A percentile compares a stretch with the other conserved stretches of the same genome.
phyloP scores from a whole-genome alignment of 2,329 filamentous ascomycete genomes.

The Neonectria ditissima region DNA sequence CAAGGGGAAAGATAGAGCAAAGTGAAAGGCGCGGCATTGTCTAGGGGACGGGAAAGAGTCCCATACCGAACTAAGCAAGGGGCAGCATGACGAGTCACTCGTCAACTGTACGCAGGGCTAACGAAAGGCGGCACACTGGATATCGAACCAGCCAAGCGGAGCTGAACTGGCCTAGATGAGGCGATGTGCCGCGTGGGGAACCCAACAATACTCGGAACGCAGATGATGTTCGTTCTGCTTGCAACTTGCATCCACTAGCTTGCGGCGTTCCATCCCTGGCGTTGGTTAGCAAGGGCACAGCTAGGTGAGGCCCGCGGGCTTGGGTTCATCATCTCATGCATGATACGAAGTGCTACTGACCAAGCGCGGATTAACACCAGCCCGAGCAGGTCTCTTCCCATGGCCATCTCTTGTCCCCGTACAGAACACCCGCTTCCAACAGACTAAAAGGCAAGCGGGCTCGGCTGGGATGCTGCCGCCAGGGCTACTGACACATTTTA shows the following conservation, averaged over 20 bases:
- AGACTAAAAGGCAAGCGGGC: neutral
- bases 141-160: neutral
- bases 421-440: neutral
- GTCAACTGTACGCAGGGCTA: neutral
- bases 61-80: neutral
- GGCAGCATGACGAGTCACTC: conserved; percentile 22
- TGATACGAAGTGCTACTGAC: too few species aligned
- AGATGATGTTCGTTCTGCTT: neutral
- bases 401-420: conserved; percentile 1
- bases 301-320: conserved; percentile 5
- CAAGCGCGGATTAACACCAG: neutral
- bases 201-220: neutral
- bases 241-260: conserved; percentile 7
- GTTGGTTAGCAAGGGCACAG: conserved; percentile 1
- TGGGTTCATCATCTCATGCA: conserved; percentile 1
- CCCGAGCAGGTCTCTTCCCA: conserved; percentile 4
- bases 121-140: neutral
- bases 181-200: conserved; percentile 12
- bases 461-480: neutral
- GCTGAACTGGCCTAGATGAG: conserved; percentile 2
- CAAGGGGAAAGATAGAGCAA: neutral
- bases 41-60: neutral
- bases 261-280: neutral
- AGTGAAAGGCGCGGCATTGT: neutral
- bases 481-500: conserved; percentile 21